These are phyloP conservation scores for Paracoccidioides lutzii DNA, from an alignment of 2,329 filamentous ascomycete species.

Conservation along the genomic window DNA sequence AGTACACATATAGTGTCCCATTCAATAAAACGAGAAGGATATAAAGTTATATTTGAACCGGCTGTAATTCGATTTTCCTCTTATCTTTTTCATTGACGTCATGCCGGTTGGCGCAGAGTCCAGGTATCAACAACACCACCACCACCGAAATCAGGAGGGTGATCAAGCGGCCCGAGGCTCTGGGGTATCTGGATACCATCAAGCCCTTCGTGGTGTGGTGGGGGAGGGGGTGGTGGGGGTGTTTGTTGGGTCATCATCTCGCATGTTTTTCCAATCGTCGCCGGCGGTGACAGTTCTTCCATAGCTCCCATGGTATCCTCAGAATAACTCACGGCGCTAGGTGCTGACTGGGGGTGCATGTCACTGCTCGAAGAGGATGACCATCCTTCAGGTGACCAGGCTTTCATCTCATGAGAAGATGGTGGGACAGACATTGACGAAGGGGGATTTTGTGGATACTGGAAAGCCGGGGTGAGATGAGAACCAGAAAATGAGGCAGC, in stretches of 20 bases:
- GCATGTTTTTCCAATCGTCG: neutral
- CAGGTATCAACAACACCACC: neutral
- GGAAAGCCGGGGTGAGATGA: conserved; percentile 6
- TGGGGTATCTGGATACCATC: conserved; percentile 2
- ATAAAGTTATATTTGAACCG: no score
- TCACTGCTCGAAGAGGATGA: conserved; percentile 29
- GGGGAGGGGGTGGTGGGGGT: neutral
- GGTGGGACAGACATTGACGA: conserved; percentile 2
- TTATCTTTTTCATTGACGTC: neutral
- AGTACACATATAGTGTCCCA: no score
- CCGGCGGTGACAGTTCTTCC: neutral
- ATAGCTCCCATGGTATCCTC: conserved; percentile 46
- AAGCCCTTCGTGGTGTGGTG: neutral
- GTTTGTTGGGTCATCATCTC: neutral
- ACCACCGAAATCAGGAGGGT: neutral
- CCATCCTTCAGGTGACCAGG: conserved; percentile 29
- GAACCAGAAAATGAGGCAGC: conserved; percentile 5
- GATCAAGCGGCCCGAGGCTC: neutral
- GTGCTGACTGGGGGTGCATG: conserved; percentile 23
- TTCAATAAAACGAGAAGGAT: neutral
- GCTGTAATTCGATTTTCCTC: neutral
- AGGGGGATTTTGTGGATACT: neutral
- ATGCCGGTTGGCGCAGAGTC: neutral
- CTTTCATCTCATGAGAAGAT: conserved; percentile 20
- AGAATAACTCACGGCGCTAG: conserved; percentile 47